phyloP scores from a whole-genome alignment of 345 rosid species.

The Anacardium occidentale region DNA sequence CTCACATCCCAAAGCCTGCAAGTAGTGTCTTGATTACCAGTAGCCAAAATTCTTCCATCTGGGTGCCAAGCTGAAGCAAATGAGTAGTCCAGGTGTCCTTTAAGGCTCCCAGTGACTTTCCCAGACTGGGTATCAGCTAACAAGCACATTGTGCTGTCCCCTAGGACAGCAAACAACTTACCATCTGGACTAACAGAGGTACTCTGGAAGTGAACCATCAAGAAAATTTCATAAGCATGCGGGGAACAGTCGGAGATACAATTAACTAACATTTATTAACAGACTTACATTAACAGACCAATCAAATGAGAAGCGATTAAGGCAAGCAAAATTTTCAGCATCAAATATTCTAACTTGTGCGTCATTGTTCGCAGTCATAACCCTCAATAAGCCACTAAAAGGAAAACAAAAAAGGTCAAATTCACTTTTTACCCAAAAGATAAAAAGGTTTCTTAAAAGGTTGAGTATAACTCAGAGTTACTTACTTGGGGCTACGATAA shows the following conservation, averaged over 20 bases:
- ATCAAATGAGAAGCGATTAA: conserved; percentile 50
- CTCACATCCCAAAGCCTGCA: conserved; percentile 93
- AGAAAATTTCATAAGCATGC: neutral
- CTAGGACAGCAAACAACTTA: conserved; percentile 70
- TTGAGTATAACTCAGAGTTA: neutral
- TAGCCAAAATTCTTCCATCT: conserved; percentile 73
- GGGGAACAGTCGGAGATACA: neutral
- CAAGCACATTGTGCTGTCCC: conserved; percentile 78
- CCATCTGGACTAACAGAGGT: conserved; percentile 81
- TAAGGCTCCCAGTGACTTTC: conserved; percentile 49
- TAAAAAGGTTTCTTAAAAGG: neutral
- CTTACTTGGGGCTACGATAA: conserved; percentile 47
- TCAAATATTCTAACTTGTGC: conserved; percentile 64
- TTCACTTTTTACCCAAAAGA: neutral
- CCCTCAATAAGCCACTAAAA: conserved; percentile 71
- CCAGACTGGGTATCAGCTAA: conserved; percentile 76
- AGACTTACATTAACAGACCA: conserved; percentile 94
- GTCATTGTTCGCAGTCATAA: conserved; percentile 74
- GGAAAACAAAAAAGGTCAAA: conserved; percentile 5
- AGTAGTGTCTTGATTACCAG: conserved; percentile 94
- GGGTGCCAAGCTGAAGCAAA: conserved; percentile 98
- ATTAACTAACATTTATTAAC: neutral
- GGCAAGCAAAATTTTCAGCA: conserved; percentile 54
- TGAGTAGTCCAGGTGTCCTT: conserved; percentile 93
- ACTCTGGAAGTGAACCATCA: conserved; percentile 41